Evolutionary conservation across 202 grass and related monocot species (phyloP), one percentile per base, ranked within the genome.

Genomic region (Musa balbisiana): DNA sequence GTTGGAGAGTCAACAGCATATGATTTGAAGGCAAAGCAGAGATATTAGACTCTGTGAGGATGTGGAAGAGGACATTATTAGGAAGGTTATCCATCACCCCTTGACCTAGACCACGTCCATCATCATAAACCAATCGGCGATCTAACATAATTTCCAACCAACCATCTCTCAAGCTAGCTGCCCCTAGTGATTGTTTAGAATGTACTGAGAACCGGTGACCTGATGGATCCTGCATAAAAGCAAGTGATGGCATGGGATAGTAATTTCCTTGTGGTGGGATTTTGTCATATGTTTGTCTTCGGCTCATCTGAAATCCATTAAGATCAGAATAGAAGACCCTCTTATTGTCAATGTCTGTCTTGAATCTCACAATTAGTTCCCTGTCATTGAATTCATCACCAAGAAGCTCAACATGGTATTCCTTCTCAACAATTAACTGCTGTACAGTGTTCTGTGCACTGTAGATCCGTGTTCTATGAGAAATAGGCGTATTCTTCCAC

Each of bases 121-220:
- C 94, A 73, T 73, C 78, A 26, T 53, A 84, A 72, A 86, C 85
- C 84, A 98, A 73, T 77, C 91, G 90, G 77, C 94, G 86, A 88
- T 98, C 91, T 63, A 98, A 84, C 94, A 93, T 98, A 66, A 98
- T 98, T 80, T 98, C 94, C 66, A 98, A 26, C 90, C 91, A 98
- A 81, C 94, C 94, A 83, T 91, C 86, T 81, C 93, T 86, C 52
- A 97, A 87, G 80, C 68, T 82, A 65, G 92, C 89, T 63, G 77
- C 83, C 64, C 94, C 94, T 66, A 98, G 69, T 75, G 94, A 93
- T 54, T 98, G 94, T 76, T 87, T 97, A 24, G 94, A 83, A 83
- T 74, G 83, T 21, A 80, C 78, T 9, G 78, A 80, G 23, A 73
- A 59, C 20, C 78, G 55, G 56, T 53, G 56, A 53, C 78, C 78